These are phyloP conservation scores for Phytophthora pisi DNA, from an alignment of 352 stramenopile species.

Conservation along the genomic window DNA sequence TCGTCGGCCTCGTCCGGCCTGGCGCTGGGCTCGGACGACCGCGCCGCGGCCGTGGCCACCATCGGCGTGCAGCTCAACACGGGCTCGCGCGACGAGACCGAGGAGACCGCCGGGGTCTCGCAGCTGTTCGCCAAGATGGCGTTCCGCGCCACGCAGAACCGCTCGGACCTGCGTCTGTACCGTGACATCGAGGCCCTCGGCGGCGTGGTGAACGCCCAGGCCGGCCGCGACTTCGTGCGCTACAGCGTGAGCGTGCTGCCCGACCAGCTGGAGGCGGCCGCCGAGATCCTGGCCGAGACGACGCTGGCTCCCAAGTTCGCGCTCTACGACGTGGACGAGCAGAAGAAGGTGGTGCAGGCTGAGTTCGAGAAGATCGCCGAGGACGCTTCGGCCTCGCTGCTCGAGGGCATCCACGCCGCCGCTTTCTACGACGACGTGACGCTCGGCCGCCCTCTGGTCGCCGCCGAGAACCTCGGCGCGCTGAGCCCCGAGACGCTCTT, in stretches of 20 bases:
- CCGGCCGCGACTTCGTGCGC: conserved; percentile 76
- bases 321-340: conserved; percentile 75
- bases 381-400: conserved; percentile 52
- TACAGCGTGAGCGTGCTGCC: conserved; percentile 82
- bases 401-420: conserved; percentile 69
- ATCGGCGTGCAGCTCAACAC: conserved; percentile 71
- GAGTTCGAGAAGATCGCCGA: conserved; percentile 53
- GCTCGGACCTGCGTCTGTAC: conserved; percentile 83
- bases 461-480: conserved; percentile 60
- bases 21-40: conserved; percentile 65
- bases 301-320: conserved; percentile 78
- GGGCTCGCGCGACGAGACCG: conserved; percentile 66
- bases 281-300: conserved; percentile 81
- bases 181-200: conserved; percentile 85
- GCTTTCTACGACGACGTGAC: conserved; percentile 84
- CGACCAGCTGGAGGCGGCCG: conserved; percentile 65
- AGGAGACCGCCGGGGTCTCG: conserved; percentile 75
- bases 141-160: conserved; percentile 74
- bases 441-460: conserved; percentile 59
- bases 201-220: conserved; percentile 61
- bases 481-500: conserved; percentile 55
- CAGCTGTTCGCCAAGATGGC: conserved; percentile 86
- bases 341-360: conserved; percentile 70
- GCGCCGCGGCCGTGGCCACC: conserved; percentile 53
- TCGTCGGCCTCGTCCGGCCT: conserved; percentile 58